These are phyloP conservation scores for Mentha longifolia DNA, from an alignment of 257 asterid species.

Conservation along the genomic window DNA sequence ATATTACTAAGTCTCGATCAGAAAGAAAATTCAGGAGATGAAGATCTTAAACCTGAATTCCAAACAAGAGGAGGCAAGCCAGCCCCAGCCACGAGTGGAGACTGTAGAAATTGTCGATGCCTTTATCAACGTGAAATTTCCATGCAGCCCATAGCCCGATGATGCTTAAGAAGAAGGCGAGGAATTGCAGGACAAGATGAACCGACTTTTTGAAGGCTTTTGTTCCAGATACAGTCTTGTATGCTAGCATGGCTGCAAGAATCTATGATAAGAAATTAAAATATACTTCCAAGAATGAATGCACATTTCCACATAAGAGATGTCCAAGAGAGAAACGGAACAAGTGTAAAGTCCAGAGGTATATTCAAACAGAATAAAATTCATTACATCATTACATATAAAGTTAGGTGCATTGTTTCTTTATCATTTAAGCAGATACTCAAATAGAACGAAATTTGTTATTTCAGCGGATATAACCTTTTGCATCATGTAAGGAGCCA, in stretches of 20 bases:
- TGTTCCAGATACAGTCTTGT: constrained; percentile 85
- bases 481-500: neutral
- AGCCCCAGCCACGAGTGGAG: constrained; percentile 95
- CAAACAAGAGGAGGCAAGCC: constrained; percentile 72
- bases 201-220: constrained; percentile 65
- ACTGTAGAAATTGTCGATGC: constrained; percentile 80
- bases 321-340: neutral
- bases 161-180: constrained; percentile 61
- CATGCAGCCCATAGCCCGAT: constrained; percentile 85
- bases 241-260: constrained; percentile 82
- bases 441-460: too few relatives aligned
- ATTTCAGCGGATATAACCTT: too few relatives aligned
- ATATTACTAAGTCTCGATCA: neutral
- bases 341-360: neutral
- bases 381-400: neutral
- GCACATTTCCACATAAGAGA: neutral
- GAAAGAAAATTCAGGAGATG: constrained; percentile 17
- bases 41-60: constrained; percentile 55
- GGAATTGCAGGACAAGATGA: constrained; percentile 69
- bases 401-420: too few relatives aligned
- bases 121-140: constrained; percentile 84
- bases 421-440: too few relatives aligned
- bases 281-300: constrained; percentile 6
- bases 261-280: constrained; percentile 28
- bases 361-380: neutral